Evolutionary conservation across 306 rosid species (phyloP).

Genomic region (Prinsepia uniflora): DNA sequence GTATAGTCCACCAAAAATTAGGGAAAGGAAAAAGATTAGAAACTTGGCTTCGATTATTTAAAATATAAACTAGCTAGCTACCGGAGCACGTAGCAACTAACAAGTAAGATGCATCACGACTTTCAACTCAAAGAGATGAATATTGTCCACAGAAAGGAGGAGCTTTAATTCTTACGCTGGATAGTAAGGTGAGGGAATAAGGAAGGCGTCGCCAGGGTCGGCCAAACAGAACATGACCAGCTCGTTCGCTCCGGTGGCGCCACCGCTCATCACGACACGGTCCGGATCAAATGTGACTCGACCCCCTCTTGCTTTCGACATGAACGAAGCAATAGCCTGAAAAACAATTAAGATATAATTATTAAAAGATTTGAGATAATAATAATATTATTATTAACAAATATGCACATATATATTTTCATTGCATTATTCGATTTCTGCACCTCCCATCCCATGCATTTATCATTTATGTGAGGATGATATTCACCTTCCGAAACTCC

Average conservation of each 20-base stretch:
- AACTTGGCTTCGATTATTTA: too few relatives aligned
- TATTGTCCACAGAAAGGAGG: too few relatives aligned
- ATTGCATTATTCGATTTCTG: not conserved
- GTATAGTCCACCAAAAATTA: not conserved
- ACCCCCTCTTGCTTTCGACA: conserved; percentile 80
- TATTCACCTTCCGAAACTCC: conserved; percentile 58
- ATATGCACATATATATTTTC: too few relatives aligned
- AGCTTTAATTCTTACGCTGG: conserved; percentile 55
- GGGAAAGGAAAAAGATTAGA: too few relatives aligned
- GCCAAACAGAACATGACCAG: conserved; percentile 80
- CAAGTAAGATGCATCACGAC: too few relatives aligned
- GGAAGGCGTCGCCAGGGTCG: conserved; percentile 80
- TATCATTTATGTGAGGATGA: not conserved
- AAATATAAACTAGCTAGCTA: too few relatives aligned
- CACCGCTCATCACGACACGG: conserved; percentile 84
- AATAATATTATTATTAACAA: too few relatives aligned
- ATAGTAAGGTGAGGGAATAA: conserved; percentile 86
- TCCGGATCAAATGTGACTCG: conserved; percentile 64
- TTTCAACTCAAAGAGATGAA: not conserved
- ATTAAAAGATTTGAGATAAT: too few relatives aligned
- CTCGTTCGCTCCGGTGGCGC: conserved; percentile 94
- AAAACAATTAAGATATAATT: not conserved
- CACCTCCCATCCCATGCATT: not conserved
- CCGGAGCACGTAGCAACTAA: too few relatives aligned
- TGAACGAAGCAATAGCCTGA: conserved; percentile 78